Evolutionary conservation across 768 basidiomycete genomes (phyloP), one percentile per base, ranked within the genome.

Genomic region (Strobilomyces dryophilus): DNA sequence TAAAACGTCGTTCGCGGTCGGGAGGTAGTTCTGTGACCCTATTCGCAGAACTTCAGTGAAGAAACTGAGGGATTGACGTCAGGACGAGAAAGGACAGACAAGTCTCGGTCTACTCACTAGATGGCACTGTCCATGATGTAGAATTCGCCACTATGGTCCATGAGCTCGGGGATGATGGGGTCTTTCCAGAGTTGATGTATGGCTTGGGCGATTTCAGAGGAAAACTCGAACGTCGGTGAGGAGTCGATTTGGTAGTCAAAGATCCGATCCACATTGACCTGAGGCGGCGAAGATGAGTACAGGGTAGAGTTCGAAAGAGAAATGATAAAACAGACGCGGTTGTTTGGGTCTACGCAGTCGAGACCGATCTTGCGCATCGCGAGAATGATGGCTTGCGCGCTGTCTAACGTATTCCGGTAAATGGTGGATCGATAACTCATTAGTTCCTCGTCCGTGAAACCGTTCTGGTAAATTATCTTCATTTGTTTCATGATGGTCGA

Each of bases 401-500:
- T 24, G 24, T 24, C 24, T 4, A 24, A 24, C 24, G 24, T 24
- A 68, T 95, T 89, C 61, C 84, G 83, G 72, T 87, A 92, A 45
- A 98, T 84, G 31, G 85, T 85, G 0, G 84, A 80, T 18, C 87
- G 77, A 74, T 83, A 95, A 4, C 82, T 77, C 54, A 85, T 76
- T 27, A 92, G 81, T 68, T 97, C 93, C 0, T 87, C 80, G 8
- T 72, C 70, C 3, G 85, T 81, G 72, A 92, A 98, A 24, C 24
- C 24, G 24, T 24, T 24, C 24, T 24, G 24, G 24, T 24, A 24
- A 24, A 24, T 24, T 24, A 98, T 95, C 78, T 95, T 97, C 94
- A 98, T 97, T 71, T 98, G 95, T 67, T 98, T 98, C 34, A 97
- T 93, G 58, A 98, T 92, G 0, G 95, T 98, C 5, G 84, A 86